Evolutionary conservation across 2,329 filamentous ascomycete species (phyloP).

Genomic region (Fusarium sterilihyphosum): DNA sequence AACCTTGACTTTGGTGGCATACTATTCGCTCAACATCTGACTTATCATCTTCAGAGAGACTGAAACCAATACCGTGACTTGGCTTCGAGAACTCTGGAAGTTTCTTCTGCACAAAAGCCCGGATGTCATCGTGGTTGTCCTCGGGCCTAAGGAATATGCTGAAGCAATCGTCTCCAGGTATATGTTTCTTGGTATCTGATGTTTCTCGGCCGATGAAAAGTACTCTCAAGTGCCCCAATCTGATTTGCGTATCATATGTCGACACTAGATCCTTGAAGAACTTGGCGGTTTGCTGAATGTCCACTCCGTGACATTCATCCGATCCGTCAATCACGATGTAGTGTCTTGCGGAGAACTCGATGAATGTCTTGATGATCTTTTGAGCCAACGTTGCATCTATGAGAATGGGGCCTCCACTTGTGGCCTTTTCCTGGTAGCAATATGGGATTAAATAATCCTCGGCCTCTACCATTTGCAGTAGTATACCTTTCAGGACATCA

Average conservation of each 20-base stretch:
- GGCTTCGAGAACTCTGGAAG: background rate
- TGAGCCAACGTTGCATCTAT: background rate
- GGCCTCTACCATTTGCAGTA: background rate
- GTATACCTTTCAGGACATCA: background rate
- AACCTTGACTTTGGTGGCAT: background rate
- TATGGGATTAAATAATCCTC: background rate
- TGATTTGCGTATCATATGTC: background rate
- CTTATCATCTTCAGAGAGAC: background rate
- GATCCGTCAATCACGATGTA: slow-evolving; percentile 3
- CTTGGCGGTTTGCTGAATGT: background rate
- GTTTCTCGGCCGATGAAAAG: slow-evolving; percentile 8
- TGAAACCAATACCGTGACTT: background rate
- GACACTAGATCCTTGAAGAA: background rate
- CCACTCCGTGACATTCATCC: background rate
- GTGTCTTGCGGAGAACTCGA: background rate
- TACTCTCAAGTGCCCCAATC: background rate
- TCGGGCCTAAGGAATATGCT: background rate
- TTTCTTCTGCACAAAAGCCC: background rate
- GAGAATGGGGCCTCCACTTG: background rate
- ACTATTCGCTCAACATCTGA: background rate
- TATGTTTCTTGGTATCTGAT: background rate
- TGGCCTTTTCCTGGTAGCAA: background rate
- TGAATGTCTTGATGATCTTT: background rate
- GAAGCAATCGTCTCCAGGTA: background rate
- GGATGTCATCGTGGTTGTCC: background rate